phyloP scores from a whole-genome alignment of 495 filamentous ascomycete genomes.

The Talaromyces borbonicus region DNA sequence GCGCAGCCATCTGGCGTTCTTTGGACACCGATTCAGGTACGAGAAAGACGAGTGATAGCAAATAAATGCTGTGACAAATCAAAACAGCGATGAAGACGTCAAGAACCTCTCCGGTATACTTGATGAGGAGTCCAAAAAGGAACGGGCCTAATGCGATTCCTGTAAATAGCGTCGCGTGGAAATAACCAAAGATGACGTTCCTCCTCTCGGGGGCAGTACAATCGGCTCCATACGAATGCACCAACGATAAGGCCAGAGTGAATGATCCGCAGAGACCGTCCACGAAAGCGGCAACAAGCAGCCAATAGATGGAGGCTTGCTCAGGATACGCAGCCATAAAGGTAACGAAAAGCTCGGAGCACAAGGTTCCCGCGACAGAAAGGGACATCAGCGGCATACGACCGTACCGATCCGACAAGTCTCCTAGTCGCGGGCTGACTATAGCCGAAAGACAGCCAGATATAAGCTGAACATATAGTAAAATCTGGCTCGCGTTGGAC shows the following conservation, averaged over 20 bases:
- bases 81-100: conserved; percentile 71
- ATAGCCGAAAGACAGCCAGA: conserved; percentile 64
- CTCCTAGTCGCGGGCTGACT: conserved; percentile 70
- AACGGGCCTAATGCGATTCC: conserved; percentile 80
- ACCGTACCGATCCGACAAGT: conserved; percentile 82
- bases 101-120: conserved; percentile 55
- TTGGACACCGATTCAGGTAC: conserved; percentile 76
- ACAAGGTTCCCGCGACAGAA: conserved; percentile 54
- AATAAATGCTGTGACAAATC: conserved; percentile 58
- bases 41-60: conserved; percentile 54
- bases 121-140: conserved; percentile 65
- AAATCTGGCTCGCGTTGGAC: conserved; percentile 63
- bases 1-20: conserved; percentile 54
- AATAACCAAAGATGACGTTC: conserved; percentile 78
- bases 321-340: conserved; percentile 67
- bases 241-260: conserved; percentile 67
- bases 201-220: conserved; percentile 71
- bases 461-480: conserved; percentile 59
- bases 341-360: conserved; percentile 65
- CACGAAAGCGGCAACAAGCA: conserved; percentile 61
- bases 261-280: conserved; percentile 86
- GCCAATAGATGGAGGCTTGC: conserved; percentile 54
- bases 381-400: conserved; percentile 61
- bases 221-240: conserved; percentile 78
- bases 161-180: conserved; percentile 78